Conservation (phyloP, 768 basidiomycete species). For the Russula ochroleuca region DNA sequence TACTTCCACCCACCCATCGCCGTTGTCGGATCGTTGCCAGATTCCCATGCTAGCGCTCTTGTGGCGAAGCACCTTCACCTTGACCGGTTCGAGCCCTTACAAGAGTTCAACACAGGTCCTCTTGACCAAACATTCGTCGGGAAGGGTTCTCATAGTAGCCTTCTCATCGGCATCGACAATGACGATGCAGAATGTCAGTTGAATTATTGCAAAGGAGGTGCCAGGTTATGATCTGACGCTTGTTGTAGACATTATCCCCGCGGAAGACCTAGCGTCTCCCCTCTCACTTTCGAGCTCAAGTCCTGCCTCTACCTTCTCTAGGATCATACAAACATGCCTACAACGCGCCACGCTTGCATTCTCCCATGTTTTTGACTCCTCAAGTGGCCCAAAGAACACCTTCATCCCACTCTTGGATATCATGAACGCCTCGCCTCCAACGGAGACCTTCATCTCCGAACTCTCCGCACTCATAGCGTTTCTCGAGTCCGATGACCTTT, state of each 20-base stretch:
- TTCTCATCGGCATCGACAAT: constrained; percentile 57
- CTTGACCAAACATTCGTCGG: constrained; percentile 50
- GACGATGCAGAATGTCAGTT: constrained; percentile 50
- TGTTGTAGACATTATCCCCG: constrained; percentile 52
- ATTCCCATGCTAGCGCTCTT: constrained; percentile 45
- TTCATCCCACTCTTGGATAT: constrained; percentile 39
- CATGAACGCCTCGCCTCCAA: constrained; percentile 39
- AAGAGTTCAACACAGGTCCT: constrained; percentile 31
- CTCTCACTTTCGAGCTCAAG: constrained; percentile 40
- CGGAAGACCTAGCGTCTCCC: constrained; percentile 42
- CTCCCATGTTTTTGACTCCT: constrained; percentile 45
- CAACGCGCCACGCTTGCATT: constrained; percentile 57
- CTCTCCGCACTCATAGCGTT: constrained; percentile 50
- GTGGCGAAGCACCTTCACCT: constrained; percentile 70
- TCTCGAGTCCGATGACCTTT: constrained; percentile 42
- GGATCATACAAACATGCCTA: constrained; percentile 54
- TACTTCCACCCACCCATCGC: constrained; percentile 18
- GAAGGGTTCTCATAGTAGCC: constrained; percentile 45
- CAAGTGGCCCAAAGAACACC: constrained; percentile 32
- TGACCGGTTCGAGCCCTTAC: constrained; percentile 55
- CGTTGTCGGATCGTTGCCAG: neutral
- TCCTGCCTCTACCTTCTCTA: constrained; percentile 42
- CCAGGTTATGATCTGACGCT: constrained; percentile 1
- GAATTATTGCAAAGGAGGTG: neutral
- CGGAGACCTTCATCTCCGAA: constrained; percentile 41